Evolutionary conservation across 1,284 basidiomycete genomes (phyloP).

Genomic region (Phlebopus sp.): DNA sequence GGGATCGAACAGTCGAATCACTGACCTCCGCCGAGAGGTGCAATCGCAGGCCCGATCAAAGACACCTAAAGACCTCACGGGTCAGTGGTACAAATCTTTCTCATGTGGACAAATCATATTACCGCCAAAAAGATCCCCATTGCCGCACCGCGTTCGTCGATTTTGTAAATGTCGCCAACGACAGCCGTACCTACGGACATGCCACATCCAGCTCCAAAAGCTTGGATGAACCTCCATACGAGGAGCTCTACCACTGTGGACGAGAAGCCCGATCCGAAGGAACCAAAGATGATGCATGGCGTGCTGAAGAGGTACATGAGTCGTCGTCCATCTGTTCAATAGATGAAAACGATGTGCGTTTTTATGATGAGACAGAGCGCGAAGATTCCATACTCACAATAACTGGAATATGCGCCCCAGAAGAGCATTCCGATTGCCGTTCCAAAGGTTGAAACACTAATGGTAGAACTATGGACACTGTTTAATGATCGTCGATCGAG

Average conservation of each 20-base stretch:
- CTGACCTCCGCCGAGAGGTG: conserved; percentile 3
- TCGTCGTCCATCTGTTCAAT: conserved; percentile 54
- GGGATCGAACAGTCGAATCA: neutral
- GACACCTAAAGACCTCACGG: conserved; percentile 1
- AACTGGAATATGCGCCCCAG: conserved; percentile 5
- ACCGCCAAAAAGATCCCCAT: conserved; percentile 55
- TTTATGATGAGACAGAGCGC: neutral
- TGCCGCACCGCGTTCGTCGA: conserved; percentile 59
- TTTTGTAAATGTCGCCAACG: conserved; percentile 63
- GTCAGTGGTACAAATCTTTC: neutral
- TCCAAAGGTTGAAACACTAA: conserved; percentile 7
- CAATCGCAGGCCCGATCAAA: conserved; percentile 2
- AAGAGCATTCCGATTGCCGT: neutral
- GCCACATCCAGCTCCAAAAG: conserved; percentile 55
- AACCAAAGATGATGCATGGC: conserved; percentile 59
- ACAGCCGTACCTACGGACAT: conserved; percentile 60
- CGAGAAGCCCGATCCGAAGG: conserved; percentile 55
- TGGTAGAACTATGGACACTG: conserved; percentile 3
- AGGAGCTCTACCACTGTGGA: conserved; percentile 50
- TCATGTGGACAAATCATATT: neutral
- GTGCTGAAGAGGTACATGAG: conserved; percentile 62
- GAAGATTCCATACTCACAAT: neutral
- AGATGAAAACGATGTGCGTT: conserved; percentile 13
- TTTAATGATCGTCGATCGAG: neutral
- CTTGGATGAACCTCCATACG: conserved; percentile 62